A percentile compares a stretch with the other conserved stretches of the same genome.
Conservation (phyloP, 2,329 filamentous ascomycete species). For the Aschersonia sp. region DNA sequence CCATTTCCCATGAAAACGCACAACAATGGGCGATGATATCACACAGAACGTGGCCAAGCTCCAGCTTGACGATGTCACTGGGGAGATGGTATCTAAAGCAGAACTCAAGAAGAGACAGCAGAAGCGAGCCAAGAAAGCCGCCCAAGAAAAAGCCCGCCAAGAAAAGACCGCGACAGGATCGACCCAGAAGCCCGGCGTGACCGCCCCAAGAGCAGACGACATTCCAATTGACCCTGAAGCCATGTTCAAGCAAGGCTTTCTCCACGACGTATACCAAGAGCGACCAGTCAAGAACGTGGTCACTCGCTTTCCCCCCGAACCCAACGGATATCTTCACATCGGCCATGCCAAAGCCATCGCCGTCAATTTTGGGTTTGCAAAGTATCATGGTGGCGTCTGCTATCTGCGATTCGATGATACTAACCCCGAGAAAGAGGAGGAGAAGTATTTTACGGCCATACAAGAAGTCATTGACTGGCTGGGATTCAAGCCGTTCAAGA, state of each 20-base stretch:
- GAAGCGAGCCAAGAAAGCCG: constrained; percentile 41
- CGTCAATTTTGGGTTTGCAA: constrained; percentile 90
- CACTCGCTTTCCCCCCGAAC: constrained; percentile 70
- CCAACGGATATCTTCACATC: constrained; percentile 86
- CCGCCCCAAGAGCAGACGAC: constrained; percentile 19
- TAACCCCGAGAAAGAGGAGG: constrained; percentile 85
- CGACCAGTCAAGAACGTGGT: constrained; percentile 44
- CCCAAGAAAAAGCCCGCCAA: constrained; percentile 56
- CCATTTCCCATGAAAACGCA: not conserved
- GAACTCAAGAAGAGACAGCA: constrained; percentile 45
- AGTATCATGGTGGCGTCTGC: constrained; percentile 57
- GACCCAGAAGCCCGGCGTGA: constrained; percentile 21
- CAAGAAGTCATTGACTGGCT: constrained; percentile 72
- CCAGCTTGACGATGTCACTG: constrained; percentile 45
- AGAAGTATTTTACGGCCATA: constrained; percentile 76
- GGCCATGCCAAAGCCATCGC: constrained; percentile 93
- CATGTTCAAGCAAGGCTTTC: constrained; percentile 72
- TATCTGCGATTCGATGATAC: constrained; percentile 68
- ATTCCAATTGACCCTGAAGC: constrained; percentile 34
- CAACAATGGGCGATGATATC: constrained; percentile 31
- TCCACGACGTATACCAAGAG: constrained; percentile 56
- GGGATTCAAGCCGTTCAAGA: constrained; percentile 22
- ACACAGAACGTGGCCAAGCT: constrained; percentile 38
- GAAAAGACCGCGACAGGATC: constrained; percentile 60
- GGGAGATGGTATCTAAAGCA: constrained; percentile 49